phyloP scores from a whole-genome alignment of 2,329 filamentous ascomycete species.

The Alternaria rosae region DNA sequence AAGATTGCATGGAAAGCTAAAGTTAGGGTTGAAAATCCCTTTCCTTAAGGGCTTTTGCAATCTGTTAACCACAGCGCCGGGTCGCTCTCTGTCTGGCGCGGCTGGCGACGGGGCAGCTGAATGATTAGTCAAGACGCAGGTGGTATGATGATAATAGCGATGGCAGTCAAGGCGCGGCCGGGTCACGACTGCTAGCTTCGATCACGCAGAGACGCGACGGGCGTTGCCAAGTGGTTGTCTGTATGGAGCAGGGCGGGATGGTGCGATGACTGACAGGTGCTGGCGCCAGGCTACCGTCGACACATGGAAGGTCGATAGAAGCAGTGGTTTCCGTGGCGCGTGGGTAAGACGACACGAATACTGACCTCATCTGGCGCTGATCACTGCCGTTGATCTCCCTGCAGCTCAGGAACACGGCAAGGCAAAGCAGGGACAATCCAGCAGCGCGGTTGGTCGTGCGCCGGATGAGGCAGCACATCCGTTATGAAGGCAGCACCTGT shows the following conservation, averaged over 20 bases:
- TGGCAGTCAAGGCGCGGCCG: not conserved
- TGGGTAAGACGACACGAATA: not conserved
- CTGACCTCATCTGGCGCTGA: slow-evolving; percentile 10
- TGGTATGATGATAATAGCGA: not conserved
- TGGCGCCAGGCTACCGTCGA: slow-evolving; percentile 8
- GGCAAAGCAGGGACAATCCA: not conserved
- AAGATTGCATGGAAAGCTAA: slow-evolving; percentile 1
- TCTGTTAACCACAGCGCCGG: slow-evolving; percentile 20
- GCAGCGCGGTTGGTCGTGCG: not conserved
- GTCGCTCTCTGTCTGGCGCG: slow-evolving; percentile 16
- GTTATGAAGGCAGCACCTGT: not conserved
- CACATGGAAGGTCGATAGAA: slow-evolving; percentile 7
- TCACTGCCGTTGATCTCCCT: slow-evolving; percentile 14
- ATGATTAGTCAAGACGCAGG: slow-evolving; percentile 1
- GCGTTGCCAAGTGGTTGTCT: slow-evolving; percentile 11
- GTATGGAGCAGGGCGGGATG: slow-evolving; percentile 3
- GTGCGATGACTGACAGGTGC: slow-evolving; percentile 9
- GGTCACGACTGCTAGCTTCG: not conserved
- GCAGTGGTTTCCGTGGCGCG: not conserved
- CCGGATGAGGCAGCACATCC: slow-evolving; percentile 7
- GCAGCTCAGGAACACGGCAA: slow-evolving; percentile 14
- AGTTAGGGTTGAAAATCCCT: not conserved
- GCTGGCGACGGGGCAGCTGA: slow-evolving; percentile 25
- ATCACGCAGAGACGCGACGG: slow-evolving; percentile 8
- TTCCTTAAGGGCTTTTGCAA: not conserved